Base-by-base conservation (phyloP, 495 filamentous ascomycete species). In the Sabuloglossum arenarium region DNA sequence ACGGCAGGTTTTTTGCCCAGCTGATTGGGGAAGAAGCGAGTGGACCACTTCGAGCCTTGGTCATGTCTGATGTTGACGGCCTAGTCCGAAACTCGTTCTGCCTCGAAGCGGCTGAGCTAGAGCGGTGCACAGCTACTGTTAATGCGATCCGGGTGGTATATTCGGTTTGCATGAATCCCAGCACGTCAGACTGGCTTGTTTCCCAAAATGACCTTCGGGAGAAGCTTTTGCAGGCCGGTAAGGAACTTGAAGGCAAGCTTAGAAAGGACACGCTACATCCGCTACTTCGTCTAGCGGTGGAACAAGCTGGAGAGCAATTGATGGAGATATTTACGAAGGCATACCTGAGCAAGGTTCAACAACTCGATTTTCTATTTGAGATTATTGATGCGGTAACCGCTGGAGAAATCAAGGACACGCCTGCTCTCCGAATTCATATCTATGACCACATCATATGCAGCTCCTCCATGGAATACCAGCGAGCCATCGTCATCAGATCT, bases 1-100 rank as follows among this genome's bases (percentile, higher is more conserved):
- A 91, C 61, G 91, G 93, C 14, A 81, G 93, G n/a, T 89, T 99
- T 67, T 82, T 97, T 54, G 85, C 86, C 9, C 93, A 99, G 63
- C 78, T 94, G n/a, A 73, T 97, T 27, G 76, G 75, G 1, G 77
- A 95, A 60, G 73, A 81, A 0, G 79, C 79, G 27, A 91, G 86
- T 63, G 81, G 77, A 45, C 73, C 79, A 1, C 70, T 97, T 34
- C 79, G 93, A 32, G 77, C 84, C 46, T 78, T 79, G 9, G 79
- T 93, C 4, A 78, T 81, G 23, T 74, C 76, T 23, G 85, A 93
- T 59, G 75, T 87, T 10, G 78, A 88, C 19, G 73, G 71, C 6
- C 76, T 96, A 42, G 73, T 77, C 53, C 72, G 77, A 19, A 74
- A 76, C 32, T 82, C 83, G 30, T 79, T 79, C 56, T 76, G 73